Evolutionary conservation across 768 basidiomycete species (phyloP).

Genomic region (Pholiota molesta): DNA sequence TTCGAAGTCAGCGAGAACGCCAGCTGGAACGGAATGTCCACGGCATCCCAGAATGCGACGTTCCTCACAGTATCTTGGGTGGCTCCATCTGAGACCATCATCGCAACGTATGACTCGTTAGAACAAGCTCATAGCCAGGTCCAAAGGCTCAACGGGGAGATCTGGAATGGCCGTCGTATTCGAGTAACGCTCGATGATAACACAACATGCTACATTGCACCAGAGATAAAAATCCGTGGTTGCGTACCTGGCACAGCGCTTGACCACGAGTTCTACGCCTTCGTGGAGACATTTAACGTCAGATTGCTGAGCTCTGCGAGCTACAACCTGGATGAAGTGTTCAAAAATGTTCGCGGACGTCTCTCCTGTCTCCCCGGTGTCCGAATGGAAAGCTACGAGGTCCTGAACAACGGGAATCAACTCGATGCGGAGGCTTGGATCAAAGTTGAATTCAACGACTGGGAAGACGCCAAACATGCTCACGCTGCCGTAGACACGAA

Average conservation of each 20-base stretch:
- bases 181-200: conserved; percentile 46
- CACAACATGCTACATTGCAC: conserved; percentile 19
- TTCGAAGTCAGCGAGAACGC: conserved; percentile 46
- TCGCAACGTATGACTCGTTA: conserved; percentile 44
- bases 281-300: conserved; percentile 31
- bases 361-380: conserved; percentile 12
- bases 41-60: conserved; percentile 33
- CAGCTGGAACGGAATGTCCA: conserved; percentile 43
- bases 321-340: conserved; percentile 9
- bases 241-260: conserved; percentile 34
- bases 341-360: conserved; percentile 3
- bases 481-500: conserved; percentile 37
- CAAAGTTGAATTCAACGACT: conserved; percentile 49
- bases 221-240: conserved; percentile 43
- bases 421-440: conserved; percentile 24
- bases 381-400: conserved; percentile 20
- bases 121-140: conserved; percentile 37
- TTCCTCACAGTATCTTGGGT: conserved; percentile 55
- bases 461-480: conserved; percentile 49
- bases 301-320: conserved; percentile 10
- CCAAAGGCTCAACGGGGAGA: conserved; percentile 35
- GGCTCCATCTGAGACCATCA: conserved; percentile 44
- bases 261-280: conserved; percentile 24
- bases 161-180: conserved; percentile 28
- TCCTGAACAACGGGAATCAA: conserved; percentile 9